Conservation (phyloP, 1,139 yeast species). For the Candida pseudocylindracea region DNA sequence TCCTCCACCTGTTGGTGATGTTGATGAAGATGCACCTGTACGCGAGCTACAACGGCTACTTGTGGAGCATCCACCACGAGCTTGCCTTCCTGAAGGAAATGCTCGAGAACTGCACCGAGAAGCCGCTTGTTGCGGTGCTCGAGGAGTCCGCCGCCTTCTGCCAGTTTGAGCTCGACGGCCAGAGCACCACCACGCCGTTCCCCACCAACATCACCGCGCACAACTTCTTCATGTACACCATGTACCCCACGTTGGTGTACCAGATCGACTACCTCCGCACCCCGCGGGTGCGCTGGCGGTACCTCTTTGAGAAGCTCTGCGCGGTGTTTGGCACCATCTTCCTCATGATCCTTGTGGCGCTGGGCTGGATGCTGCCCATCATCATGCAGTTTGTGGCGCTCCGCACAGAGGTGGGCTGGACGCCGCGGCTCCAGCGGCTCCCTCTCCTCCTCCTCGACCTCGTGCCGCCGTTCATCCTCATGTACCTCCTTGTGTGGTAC, state of each 20-base stretch:
- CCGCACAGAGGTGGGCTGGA: conserved; percentile 6
- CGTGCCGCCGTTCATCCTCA: conserved; percentile 54
- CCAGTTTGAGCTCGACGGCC: conserved; percentile 34
- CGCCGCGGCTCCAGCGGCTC: neutral
- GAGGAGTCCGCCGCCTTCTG: conserved; percentile 35
- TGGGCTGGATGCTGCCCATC: conserved; percentile 55
- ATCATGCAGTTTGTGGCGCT: conserved; percentile 36
- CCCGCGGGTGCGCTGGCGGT: conserved; percentile 38
- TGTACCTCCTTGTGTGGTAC: conserved; percentile 64
- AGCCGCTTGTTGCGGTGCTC: conserved; percentile 10
- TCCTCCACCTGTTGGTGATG: conserved; percentile 66
- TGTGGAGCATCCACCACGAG: conserved; percentile 48
- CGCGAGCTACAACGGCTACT: conserved; percentile 72
- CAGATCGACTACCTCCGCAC: conserved; percentile 69
- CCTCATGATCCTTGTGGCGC: conserved; percentile 68
- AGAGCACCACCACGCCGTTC: conserved; percentile 18
- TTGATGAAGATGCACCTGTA: conserved; percentile 89
- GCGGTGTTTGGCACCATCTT: conserved; percentile 79
- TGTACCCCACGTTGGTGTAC: conserved; percentile 85
- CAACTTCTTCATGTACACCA: conserved; percentile 55
- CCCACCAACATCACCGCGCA: conserved; percentile 47
- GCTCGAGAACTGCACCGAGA: conserved; percentile 8
- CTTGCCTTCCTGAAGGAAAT: conserved; percentile 20
- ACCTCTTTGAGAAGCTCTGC: conserved; percentile 42
- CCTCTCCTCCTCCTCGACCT: conserved; percentile 39